These are phyloP conservation scores for Diplotaxis tenuifolia DNA, from an alignment of 345 rosid genomes.

Conservation along the genomic window DNA sequence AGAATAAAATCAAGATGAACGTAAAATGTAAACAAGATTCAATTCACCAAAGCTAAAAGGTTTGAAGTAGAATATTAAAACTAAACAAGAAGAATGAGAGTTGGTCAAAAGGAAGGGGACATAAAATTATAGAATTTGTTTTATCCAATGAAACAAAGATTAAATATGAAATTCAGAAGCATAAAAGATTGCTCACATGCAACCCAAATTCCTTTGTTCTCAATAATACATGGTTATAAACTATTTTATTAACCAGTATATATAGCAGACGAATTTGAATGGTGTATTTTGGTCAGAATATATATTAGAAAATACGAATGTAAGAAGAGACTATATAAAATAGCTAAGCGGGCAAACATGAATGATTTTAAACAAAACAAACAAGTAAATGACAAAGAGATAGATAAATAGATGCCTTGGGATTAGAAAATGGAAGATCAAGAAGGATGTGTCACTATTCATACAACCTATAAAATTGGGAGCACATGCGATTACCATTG, in stretches of 20 bases:
- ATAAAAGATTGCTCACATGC: constrained; percentile 38
- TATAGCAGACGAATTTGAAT: background rate
- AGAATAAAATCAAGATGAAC: background rate
- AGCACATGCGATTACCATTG: constrained; percentile 30
- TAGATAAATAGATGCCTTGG: constrained; percentile 17
- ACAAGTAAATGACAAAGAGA: background rate
- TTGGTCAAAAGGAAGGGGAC: constrained; percentile 17
- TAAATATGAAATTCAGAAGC: constrained; percentile 29
- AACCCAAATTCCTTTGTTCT: constrained; percentile 38
- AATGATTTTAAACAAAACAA: background rate
- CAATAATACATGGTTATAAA: constrained; percentile 30
- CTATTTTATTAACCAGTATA: background rate
- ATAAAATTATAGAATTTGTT: constrained; percentile 32
- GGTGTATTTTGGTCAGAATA: constrained; percentile 26
- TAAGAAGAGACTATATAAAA: constrained; percentile 1
- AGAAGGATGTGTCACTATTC: constrained; percentile 11
- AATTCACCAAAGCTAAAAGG: background rate
- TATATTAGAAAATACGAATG: background rate
- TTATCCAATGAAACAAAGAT: constrained; percentile 25
- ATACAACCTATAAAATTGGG: constrained; percentile 27
- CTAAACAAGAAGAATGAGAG: background rate
- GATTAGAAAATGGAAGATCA: constrained; percentile 12
- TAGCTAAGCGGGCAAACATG: background rate
- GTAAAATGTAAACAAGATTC: background rate
- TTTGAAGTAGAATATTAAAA: background rate